phyloP scores from a whole-genome alignment of 2,329 filamentous ascomycete genomes.

The Penicillium brevicompactum region DNA sequence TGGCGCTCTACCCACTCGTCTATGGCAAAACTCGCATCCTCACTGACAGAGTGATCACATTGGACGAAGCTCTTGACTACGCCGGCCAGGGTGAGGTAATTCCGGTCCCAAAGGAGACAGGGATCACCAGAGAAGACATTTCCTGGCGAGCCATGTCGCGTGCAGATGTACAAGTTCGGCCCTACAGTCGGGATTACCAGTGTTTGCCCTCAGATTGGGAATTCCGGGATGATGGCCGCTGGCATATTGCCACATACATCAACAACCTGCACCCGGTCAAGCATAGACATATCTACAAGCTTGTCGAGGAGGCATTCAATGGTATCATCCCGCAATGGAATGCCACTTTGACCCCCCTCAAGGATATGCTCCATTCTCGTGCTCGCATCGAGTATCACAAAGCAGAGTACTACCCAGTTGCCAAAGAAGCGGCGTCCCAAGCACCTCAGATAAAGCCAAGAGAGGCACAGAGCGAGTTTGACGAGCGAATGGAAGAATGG shows the following conservation, averaged over 20 bases:
- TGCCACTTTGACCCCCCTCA: slow-evolving; percentile 32
- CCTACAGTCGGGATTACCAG: slow-evolving; percentile 44
- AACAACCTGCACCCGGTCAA: slow-evolving; percentile 49
- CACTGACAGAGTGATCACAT: slow-evolving; percentile 24
- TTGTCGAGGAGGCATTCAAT: slow-evolving; percentile 42
- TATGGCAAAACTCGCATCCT: slow-evolving; percentile 36
- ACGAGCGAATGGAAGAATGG: slow-evolving; percentile 28
- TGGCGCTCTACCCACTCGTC: slow-evolving; percentile 62
- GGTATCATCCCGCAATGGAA: slow-evolving; percentile 29
- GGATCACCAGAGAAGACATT: slow-evolving; percentile 35
- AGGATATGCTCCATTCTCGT: slow-evolving; percentile 35
- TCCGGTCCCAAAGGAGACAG: slow-evolving; percentile 27
- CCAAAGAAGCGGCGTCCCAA: slow-evolving; percentile 18
- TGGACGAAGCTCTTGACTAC: slow-evolving; percentile 27
- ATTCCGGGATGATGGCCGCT: slow-evolving; percentile 29
- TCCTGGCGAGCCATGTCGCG: slow-evolving; percentile 31
- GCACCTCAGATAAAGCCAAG: slow-evolving; percentile 15
- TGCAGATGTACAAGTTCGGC: slow-evolving; percentile 29
- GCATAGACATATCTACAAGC: slow-evolving; percentile 36
- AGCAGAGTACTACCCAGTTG: slow-evolving; percentile 30
- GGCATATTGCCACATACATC: slow-evolving; percentile 46
- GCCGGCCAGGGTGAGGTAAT: slow-evolving; percentile 30
- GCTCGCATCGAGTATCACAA: slow-evolving; percentile 34
- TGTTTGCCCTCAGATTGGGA: slow-evolving; percentile 48
- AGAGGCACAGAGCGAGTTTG: slow-evolving; percentile 27